These are phyloP conservation scores for Chaetomium olivaceum DNA, from an alignment of 2,329 filamentous ascomycete genomes.

Conservation along the genomic window DNA sequence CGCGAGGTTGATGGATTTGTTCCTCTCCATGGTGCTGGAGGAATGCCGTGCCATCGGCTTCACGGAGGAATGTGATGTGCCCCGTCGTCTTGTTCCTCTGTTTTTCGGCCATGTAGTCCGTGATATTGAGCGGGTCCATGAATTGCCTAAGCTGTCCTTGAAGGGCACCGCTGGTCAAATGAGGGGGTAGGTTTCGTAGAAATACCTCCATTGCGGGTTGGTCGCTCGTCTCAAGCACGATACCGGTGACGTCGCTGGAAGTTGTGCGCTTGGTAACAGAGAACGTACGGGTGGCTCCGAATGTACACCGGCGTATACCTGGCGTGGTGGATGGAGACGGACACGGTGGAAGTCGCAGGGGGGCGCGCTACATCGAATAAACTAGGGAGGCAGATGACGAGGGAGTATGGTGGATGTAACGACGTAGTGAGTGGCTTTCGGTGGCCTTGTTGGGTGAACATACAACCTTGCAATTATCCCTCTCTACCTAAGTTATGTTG, in stretches of 20 bases:
- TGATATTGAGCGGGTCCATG: conserved; percentile 45
- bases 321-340: background rate
- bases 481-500: no score
- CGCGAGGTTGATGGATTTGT: background rate
- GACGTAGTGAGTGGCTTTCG: no score
- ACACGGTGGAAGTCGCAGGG: no score
- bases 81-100: conserved; percentile 39
- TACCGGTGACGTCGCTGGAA: background rate
- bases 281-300: background rate
- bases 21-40: conserved; percentile 39
- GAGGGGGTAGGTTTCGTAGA: conserved; percentile 45
- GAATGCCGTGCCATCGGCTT: conserved; percentile 45
- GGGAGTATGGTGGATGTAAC: no score
- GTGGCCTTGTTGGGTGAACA: no score
- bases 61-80: conserved; percentile 47
- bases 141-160: conserved; percentile 42
- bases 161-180: conserved; percentile 44
- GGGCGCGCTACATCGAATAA: background rate
- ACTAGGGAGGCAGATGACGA: no score
- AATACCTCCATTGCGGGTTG: conserved; percentile 48
- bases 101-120: conserved; percentile 48
- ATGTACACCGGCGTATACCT: no score
- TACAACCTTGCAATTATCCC: no score
- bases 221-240: background rate
- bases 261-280: background rate